These are phyloP conservation scores for Neurospora africana DNA, from an alignment of 495 filamentous ascomycete genomes.

Conservation along the genomic window DNA sequence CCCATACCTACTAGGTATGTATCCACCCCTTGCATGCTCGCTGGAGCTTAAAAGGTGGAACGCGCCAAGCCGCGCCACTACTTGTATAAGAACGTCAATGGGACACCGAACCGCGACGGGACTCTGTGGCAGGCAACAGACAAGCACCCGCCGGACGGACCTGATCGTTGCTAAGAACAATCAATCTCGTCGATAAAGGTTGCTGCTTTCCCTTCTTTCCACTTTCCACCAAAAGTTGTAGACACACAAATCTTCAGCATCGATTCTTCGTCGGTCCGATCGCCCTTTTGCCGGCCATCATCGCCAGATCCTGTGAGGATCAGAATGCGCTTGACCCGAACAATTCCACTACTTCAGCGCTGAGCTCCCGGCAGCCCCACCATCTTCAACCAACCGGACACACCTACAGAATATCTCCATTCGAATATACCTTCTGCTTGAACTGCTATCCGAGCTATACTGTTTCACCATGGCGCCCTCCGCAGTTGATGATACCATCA, in stretches of 20 bases:
- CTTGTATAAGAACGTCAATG: not conserved
- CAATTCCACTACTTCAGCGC: not conserved
- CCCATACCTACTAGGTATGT: not conserved
- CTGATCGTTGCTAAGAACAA: not conserved
- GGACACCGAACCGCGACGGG: not conserved
- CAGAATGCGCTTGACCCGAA: not conserved
- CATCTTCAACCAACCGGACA: not conserved
- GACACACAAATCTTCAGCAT: not conserved
- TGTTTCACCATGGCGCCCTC: conserved; percentile 33
- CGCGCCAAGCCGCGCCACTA: not conserved
- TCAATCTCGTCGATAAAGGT: not conserved
- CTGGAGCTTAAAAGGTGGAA: not conserved
- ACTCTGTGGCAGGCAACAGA: not conserved
- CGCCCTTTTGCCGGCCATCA: not conserved
- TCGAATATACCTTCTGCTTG: not conserved
- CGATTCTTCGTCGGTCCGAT: not conserved
- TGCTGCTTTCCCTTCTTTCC: not conserved
- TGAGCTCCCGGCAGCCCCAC: not conserved
- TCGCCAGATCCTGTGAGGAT: not conserved
- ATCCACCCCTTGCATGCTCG: not conserved
- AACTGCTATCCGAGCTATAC: not conserved
- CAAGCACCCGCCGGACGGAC: not conserved
- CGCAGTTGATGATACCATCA: conserved; percentile 26
- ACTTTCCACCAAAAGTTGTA: not conserved
- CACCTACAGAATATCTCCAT: not conserved